A percentile compares a stretch with the other conserved stretches of the same genome.
These are phyloP conservation scores for Candida germanica DNA, from an alignment of 805 yeast genomes.

Conservation along the genomic window DNA sequence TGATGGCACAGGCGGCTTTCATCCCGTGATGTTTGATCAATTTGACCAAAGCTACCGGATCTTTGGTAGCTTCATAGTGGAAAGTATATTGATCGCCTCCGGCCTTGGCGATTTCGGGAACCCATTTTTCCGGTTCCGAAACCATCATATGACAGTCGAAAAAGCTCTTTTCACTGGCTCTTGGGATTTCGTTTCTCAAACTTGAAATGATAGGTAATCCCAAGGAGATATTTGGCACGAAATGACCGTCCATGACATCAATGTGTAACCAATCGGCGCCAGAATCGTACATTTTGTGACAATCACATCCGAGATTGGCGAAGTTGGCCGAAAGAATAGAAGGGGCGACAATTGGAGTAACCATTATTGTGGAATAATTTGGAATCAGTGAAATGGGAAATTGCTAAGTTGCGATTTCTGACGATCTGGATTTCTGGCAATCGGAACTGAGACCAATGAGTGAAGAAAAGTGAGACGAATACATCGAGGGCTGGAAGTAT, in stretches of 20 bases:
- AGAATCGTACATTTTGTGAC: constrained; percentile 72
- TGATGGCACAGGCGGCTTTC: constrained; percentile 91
- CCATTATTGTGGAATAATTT: constrained; percentile 54
- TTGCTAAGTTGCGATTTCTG: too few species aligned
- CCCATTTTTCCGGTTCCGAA: constrained; percentile 88
- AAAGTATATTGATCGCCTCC: constrained; percentile 97
- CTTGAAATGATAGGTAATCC: constrained; percentile 88
- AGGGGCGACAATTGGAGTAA: constrained; percentile 85
- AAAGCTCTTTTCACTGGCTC: constrained; percentile 47
- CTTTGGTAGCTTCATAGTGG: constrained; percentile 88
- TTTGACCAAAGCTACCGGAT: constrained; percentile 71
- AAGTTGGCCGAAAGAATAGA: constrained; percentile 92
- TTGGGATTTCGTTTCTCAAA: constrained; percentile 74
- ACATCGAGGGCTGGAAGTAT: too few species aligned
- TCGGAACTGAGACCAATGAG: too few species aligned
- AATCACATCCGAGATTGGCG: constrained; percentile 82
- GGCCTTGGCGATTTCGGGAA: constrained; percentile 82
- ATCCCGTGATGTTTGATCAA: constrained; percentile 77
- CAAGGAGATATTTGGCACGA: constrained; percentile 92
- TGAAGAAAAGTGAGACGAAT: too few species aligned
- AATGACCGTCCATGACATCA: constrained; percentile 98
- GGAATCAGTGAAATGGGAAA: not conserved
- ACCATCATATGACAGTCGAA: constrained; percentile 99
- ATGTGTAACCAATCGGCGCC: constrained; percentile 97
- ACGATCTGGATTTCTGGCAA: too few species aligned